Percentiles rank a stretch among this genome's conserved stretches.
Conservation (phyloP, 306 rosid genomes). For the cucumber (Cucumis sativus) region Cucumber_9930_V3 NC_026657.2:26169501-26170000, state of each 20-base stretch:
- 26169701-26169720: no score
- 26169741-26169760: background rate
- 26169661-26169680: background rate
- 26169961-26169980: background rate
- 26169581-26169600: background rate
- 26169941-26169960: background rate
- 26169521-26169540: background rate
- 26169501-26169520: background rate
- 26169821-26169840: no score
- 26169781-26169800: background rate
- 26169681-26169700: background rate
- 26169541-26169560: background rate
- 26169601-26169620: background rate
- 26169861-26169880: no score
- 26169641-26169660: background rate
- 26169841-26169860: no score
- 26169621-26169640: background rate
- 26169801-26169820: no score
- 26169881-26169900: no score
- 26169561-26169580: background rate
- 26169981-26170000: background rate
- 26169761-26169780: background rate
- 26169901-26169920: no score
- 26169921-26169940: background rate
- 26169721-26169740: no score